Conservation (phyloP, 2,329 filamentous ascomycete species). For the Cercospora sesami region DNA sequence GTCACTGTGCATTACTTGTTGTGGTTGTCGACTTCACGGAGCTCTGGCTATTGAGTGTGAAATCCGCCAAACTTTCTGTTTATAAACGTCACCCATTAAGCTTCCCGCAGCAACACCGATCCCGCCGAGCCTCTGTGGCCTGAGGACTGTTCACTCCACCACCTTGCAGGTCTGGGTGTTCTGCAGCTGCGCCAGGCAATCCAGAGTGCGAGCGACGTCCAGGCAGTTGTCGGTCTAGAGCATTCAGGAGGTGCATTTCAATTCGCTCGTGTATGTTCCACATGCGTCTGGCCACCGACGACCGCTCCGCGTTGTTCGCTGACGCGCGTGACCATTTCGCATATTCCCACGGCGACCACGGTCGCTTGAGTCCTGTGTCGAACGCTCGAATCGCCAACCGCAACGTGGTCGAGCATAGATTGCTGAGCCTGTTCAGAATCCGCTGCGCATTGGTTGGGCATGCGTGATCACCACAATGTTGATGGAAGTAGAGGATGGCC, state of each 20-base stretch:
- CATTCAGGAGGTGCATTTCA: neutral
- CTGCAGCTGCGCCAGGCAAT: neutral
- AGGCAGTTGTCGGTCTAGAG: neutral
- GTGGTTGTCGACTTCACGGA: neutral
- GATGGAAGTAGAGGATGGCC: neutral
- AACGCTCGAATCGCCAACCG: neutral
- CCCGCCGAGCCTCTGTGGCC: constrained; percentile 1
- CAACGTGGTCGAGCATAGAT: neutral
- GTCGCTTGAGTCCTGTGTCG: neutral
- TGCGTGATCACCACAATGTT: neutral
- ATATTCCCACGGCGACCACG: neutral
- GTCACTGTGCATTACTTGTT: constrained; percentile 1
- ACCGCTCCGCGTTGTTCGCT: neutral
- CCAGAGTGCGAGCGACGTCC: neutral
- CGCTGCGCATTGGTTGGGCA: neutral
- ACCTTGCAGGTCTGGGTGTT: neutral
- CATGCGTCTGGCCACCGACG: neutral
- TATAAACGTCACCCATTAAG: neutral
- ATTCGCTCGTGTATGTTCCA: neutral
- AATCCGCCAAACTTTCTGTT: neutral
- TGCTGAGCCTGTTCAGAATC: neutral
- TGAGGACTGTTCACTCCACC: neutral
- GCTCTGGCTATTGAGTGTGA: neutral
- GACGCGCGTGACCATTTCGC: neutral
- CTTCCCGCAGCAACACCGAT: constrained; percentile 8